Base-by-base conservation (phyloP, 75 land plant species). In the Pinus albicaulis region DNA sequence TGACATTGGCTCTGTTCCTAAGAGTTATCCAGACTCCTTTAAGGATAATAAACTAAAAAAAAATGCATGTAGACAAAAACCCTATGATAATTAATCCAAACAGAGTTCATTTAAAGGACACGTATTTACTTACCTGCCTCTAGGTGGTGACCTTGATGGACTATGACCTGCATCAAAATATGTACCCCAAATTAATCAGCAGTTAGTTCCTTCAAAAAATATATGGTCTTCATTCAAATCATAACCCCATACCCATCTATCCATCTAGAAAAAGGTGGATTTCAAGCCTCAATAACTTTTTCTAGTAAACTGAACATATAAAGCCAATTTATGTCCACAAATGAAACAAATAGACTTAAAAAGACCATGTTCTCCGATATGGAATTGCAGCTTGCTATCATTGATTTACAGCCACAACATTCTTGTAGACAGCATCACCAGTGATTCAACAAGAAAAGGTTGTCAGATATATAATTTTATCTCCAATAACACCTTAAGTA, bases 91-190 rank as follows among this genome's bases (percentile, higher is more conserved):
- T 23, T 15, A 63, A 38, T 44, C 3, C 3, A 66, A 66, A 73
- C 17, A 73, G 38, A 71, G 57, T 24, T 73, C 74, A 73, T 28
- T 38, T 13, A 53, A 11, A 72, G 22, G 48, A 52, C 19, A 66
- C 5, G 13, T 10, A 70, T 24, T 26, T 26, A 53, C 25, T 70
- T 85, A 89, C 84, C 85, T 82, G 28, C 76, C 74, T 38, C 79
- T 80, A 14, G 65, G 68, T 55, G 82, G 79, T 52, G 92, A 90
- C 56, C 80, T 82, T 73, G 86, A 87, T 36, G 58, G 77, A 71
- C 87, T 85, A 55, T 61, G 70, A 2, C 87, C 92, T 87, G 86
- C 74, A 87, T 73, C 22, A 75, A 34, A 78, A 76, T 23, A 56
- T 68, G 22, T 57, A 83, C 57, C 48, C n/a, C 20, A n/a, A 10